Conservation (phyloP, 2,329 filamentous ascomycete genomes). For the Bipolaris gigantea region DNA sequence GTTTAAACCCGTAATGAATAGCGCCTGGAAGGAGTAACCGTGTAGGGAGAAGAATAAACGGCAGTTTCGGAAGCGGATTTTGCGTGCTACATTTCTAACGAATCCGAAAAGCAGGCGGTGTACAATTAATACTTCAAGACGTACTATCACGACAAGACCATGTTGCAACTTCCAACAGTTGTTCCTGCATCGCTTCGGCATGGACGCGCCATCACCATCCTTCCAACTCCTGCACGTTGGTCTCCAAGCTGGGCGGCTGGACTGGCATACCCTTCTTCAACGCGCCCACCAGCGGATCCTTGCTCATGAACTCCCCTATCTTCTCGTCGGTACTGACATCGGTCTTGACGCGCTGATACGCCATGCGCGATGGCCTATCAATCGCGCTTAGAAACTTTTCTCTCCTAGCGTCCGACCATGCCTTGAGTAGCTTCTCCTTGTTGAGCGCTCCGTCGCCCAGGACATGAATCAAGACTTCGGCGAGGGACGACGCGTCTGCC, state of each 20-base stretch:
- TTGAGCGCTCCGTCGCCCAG: slow-evolving; percentile 20
- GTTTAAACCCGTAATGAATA: background rate
- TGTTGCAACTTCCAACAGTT: too few relatives aligned
- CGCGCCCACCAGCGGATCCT: slow-evolving; percentile 34
- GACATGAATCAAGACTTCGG: slow-evolving; percentile 31
- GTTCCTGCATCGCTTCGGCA: background rate
- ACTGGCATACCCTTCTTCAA: slow-evolving; percentile 38
- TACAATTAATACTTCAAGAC: background rate
- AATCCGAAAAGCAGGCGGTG: background rate
- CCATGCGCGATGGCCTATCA: slow-evolving; percentile 37
- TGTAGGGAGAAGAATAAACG: too few relatives aligned
- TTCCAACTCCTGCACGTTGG: slow-evolving; percentile 25
- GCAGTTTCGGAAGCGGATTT: too few relatives aligned
- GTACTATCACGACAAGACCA: background rate
- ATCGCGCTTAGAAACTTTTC: slow-evolving; percentile 43
- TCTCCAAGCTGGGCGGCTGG: slow-evolving; percentile 35
- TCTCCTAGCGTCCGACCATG: slow-evolving; percentile 41
- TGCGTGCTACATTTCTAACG: too few relatives aligned
- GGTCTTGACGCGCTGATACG: slow-evolving; percentile 31
- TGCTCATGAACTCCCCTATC: slow-evolving; percentile 23
- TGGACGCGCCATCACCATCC: slow-evolving; percentile 25
- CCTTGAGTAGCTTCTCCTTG: slow-evolving; percentile 33
- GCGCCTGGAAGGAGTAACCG: too few relatives aligned
- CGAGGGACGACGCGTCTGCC: slow-evolving; percentile 39
- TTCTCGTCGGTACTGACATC: slow-evolving; percentile 34